Base-by-base conservation (phyloP, 1,284 basidiomycete genomes). In the Entoloma clypeatum region DNA sequence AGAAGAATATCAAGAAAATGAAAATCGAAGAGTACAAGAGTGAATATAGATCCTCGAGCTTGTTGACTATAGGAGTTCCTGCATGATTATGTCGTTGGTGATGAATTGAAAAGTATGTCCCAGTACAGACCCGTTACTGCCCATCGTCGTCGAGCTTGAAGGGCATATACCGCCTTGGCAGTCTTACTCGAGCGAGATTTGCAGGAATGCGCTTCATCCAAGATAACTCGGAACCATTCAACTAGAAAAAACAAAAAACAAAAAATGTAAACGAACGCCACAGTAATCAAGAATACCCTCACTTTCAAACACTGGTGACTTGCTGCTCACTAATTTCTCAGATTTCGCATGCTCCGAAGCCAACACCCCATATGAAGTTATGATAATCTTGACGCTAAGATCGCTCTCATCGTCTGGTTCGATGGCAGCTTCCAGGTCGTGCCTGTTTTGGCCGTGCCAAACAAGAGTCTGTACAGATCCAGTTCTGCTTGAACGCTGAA, bases 21-120 rank as follows among this genome's bases (percentile, higher is more conserved):
- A 36, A 35, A 14, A 7, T 59, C 22, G 82, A 54, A 45, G 21
- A 45, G 31, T 18, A 89, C 85, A 96, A 64, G 2, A 96, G 69
- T 0, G 90, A 93, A 55, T 88, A 94, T 5, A 99, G 68, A 57
- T 98, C 94, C 48, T 97, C 95, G 4, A 98, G 72, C 36, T 85
- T 81, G 59, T 99, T 99, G 45, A 98, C 92, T 48, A 99, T 98
- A 0, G 95, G 95, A 7, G 95, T 98, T 22, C 92, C 88, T 77
- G 28, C 33, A 2, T 18, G 4, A 29, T 8, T 10, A 10, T 24
- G 9, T n/a, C 11, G 28, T 10, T 36, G 33, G 19, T 7, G 28
- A 7, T 16, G 16, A 9, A 2, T 13, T 28, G 2, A 13, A 10
- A 26, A 34, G 36, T 22, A 1, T 19, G 29, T 14, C 29, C 29